Evolutionary conservation across 106 monocot species (phyloP).

Genomic region (Posidonia australis): DNA sequence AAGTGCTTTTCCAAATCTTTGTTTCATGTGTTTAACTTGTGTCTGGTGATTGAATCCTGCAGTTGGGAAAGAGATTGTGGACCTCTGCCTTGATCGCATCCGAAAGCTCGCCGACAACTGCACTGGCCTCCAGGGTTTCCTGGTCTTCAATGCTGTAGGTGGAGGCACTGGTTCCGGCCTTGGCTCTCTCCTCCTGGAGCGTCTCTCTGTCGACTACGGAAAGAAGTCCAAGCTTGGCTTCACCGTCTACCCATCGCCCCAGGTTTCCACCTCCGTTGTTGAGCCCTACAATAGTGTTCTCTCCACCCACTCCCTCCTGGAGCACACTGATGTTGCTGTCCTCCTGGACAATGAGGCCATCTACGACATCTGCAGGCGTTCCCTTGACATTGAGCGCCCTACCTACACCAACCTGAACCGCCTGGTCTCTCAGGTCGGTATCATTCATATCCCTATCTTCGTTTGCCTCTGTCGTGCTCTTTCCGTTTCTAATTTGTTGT

Average conservation of each 20-base stretch:
- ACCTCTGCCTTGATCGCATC: conserved; percentile 47
- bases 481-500: background rate
- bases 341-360: conserved; percentile 28
- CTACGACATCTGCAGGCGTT: conserved; percentile 27
- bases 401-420: conserved; percentile 39
- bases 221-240: conserved; percentile 30
- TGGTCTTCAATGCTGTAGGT: conserved; percentile 27
- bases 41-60: conserved; percentile 2
- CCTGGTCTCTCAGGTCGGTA: conserved; percentile 24
- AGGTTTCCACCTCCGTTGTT: conserved; percentile 28
- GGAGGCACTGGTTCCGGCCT: conserved; percentile 27
- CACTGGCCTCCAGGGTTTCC: conserved; percentile 27
- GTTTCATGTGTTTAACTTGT: background rate
- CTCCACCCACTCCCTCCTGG: conserved; percentile 23
- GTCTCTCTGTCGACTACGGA: conserved; percentile 27
- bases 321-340: conserved; percentile 25
- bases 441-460: background rate
- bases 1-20: background rate
- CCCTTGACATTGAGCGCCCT: conserved; percentile 34
- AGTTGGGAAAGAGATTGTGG: conserved; percentile 38
- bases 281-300: conserved; percentile 33
- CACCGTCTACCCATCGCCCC: conserved; percentile 74
- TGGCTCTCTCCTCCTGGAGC: conserved; percentile 23
- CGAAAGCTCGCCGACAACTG: conserved; percentile 25
- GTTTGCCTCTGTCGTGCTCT: background rate